phyloP scores from a whole-genome alignment of 768 basidiomycete genomes.

The Pleurotus salmoneostramineus region DNA sequence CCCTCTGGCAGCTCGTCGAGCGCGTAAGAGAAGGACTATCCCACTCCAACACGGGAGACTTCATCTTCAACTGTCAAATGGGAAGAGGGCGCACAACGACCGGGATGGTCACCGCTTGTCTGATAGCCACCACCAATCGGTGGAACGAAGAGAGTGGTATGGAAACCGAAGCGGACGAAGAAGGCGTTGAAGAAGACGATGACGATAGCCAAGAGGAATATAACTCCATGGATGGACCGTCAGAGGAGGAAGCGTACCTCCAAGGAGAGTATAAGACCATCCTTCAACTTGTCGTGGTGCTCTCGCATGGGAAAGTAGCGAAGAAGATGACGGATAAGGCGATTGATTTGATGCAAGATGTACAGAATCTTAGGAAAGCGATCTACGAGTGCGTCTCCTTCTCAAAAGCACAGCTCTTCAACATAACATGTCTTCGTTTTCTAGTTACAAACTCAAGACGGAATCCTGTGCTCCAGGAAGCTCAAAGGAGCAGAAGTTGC shows the following conservation, averaged over 20 bases:
- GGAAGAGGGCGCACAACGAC: constrained; percentile 89
- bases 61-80: constrained; percentile 98
- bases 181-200: constrained; percentile 26
- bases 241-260: constrained; percentile 85
- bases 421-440: neutral
- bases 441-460: constrained; percentile 86
- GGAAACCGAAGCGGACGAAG: constrained; percentile 22
- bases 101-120: constrained; percentile 88
- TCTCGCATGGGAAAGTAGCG: constrained; percentile 89
- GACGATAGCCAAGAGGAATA: constrained; percentile 39
- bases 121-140: constrained; percentile 72
- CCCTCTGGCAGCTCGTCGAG: constrained; percentile 73
- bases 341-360: constrained; percentile 91
- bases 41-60: constrained; percentile 54
- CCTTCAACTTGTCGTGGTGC: constrained; percentile 86
- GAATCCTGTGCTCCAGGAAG: constrained; percentile 81
- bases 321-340: constrained; percentile 87
- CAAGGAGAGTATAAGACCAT: constrained; percentile 98
- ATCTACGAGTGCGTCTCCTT: constrained; percentile 76
- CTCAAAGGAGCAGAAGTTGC: constrained; percentile 70
- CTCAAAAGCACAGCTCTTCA: neutral
- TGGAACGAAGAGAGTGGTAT: constrained; percentile 47
- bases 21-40: constrained; percentile 60
- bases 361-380: constrained; percentile 94
- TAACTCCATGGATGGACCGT: constrained; percentile 75